Base-by-base conservation (phyloP, 2,329 filamentous ascomycete genomes). In the Eurotiales sp. region DNA sequence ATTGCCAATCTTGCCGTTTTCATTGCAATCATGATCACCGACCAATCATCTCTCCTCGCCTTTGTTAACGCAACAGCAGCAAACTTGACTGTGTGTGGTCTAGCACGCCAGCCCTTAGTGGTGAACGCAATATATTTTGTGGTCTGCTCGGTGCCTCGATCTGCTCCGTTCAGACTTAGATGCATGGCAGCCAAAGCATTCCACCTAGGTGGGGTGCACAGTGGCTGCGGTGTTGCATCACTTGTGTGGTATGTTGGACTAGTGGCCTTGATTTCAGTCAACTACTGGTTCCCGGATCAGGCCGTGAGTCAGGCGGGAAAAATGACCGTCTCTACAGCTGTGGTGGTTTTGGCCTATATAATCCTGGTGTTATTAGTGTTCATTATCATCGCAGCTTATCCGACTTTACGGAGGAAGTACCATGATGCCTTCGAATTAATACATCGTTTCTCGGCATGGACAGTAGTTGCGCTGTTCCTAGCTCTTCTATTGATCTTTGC, bases 401-500 rank as follows among this genome's bases (percentile, higher is more conserved):
- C 87, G 3, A 64, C 67, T 8, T 75, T 90, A 58, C 82, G 87
- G 19, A 73, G 76, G 58, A 77, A 74, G 42, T 74, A 77, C 55
- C 87, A 90, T 71, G 80, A 90, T 67, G 67, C 77, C 51, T 90
- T 89, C 63, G 87, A 90, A 70, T 69, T 80, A 43, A 79, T 79
- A 42, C 87, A 90, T 68, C 84, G 87, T 43, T 90, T 87, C 65
- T 78, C 78, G 4, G 87, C 86, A n/a, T 90, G 87, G 87, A 74
- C 77, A 10, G 75, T 81, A 8, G 72, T 90, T 5, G 73, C 69
- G 1, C 69, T 89, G 27, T 84, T 90, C 62, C 86, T 87, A 79
- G 76, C 71, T 0, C 79, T 86, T 53, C 76, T 79, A 8, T 63
- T 87, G 37, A 68, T 87, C 8, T 70, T 80, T 29, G 70, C 76